Conservation (phyloP, 2,329 filamentous ascomycete genomes). For the Aspergillus calidoustus region DNA sequence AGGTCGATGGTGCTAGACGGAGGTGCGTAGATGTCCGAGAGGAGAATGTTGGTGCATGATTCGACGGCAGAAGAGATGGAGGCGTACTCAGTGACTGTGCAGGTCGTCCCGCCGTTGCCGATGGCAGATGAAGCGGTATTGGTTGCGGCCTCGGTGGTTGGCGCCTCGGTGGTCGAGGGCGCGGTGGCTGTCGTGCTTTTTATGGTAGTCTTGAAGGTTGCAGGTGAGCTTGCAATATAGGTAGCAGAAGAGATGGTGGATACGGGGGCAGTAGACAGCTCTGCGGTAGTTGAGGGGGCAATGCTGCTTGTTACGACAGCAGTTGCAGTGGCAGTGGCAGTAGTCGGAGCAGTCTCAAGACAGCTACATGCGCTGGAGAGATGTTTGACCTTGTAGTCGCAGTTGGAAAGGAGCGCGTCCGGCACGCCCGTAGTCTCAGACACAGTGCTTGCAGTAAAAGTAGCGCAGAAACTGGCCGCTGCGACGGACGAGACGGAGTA, state of each 20-base stretch:
- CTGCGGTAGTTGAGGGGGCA: neutral
- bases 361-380: constrained; percentile 33
- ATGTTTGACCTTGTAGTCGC: constrained; percentile 28
- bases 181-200: neutral
- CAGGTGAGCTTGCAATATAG: neutral
- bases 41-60: constrained; percentile 48
- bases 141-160: neutral
- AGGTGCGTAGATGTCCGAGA: constrained; percentile 47
- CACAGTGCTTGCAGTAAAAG: constrained; percentile 29
- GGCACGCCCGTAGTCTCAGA: constrained; percentile 29
- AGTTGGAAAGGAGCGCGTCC: constrained; percentile 24
- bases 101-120: constrained; percentile 25
- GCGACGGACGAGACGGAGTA: constrained; percentile 29
- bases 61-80: constrained; percentile 43
- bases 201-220: neutral
- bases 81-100: constrained; percentile 33
- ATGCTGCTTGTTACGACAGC: neutral
- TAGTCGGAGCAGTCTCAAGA: constrained; percentile 22
- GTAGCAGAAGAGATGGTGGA: constrained; percentile 2
- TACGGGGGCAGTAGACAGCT: neutral
- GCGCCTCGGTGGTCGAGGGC: constrained; percentile 3
- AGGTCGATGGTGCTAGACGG: constrained; percentile 47
- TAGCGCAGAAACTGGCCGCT: constrained; percentile 30
- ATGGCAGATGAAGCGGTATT: neutral
- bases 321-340: constrained; percentile 2